Evolutionary conservation across 495 filamentous ascomycete genomes (phyloP), one percentile per base, ranked within the genome.

Genomic region (Tuber aestivum): DNA sequence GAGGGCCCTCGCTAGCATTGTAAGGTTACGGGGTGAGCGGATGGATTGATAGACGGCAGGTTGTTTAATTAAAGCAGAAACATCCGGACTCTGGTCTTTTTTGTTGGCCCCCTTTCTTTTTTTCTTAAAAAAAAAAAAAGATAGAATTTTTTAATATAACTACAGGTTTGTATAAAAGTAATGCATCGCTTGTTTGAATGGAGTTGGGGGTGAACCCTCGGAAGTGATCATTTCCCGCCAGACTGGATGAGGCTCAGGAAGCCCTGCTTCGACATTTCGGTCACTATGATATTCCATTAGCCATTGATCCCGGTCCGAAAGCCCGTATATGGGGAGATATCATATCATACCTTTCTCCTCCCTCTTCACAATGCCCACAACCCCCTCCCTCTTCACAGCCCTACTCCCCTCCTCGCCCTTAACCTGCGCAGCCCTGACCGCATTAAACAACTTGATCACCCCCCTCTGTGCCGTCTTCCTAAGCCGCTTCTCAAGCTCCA

Each of bases 181-280:
- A 56, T 56, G 23, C 48, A 56, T 56, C 48, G 3, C 21, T 56
- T 10, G 48, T 56, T 10, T 56, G 23, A 4, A 65, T 8, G 48
- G 23, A n/a, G 48, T 27, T 56, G 48, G 48, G 6, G 23, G 12
- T 32, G 32, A 27, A 65, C n/a, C 12, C 18, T 65, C 27, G 27
- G n/a, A 65, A 16, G 56, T 32, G 27, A 65, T 65, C 56, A 71
- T 71, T 82, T 83, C 21, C 78, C 78, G 5, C 77, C 69, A 9
- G 78, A 72, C 70, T 83, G 79, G 12, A 99, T 97, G 83, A 97
- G 81, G 72, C 97, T 94, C 83, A 99, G 85, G 85, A 98, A 99
- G 12, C 94, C 94, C 85, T 97, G 90, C 87, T 95, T 95, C 84
- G 91, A 94, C 91, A 98, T 96, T 86, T 97, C 94, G 73, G 91